Evolutionary conservation across 805 yeast species (phyloP), one percentile per base, ranked within the genome.

Genomic region (Zygotorulaspora sp.): DNA sequence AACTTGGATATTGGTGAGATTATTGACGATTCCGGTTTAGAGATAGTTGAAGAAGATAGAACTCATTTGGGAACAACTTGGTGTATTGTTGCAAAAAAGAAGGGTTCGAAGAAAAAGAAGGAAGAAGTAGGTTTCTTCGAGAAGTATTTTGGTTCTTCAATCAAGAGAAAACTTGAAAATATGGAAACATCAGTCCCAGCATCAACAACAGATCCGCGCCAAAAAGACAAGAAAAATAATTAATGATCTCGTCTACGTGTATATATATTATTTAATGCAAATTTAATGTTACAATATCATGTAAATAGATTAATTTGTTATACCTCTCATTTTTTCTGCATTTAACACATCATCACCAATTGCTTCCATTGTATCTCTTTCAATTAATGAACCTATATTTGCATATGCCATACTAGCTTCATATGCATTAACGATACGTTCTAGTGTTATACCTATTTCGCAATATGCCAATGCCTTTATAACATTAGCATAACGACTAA

Each of bases 31-130:
- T 80, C 95, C 5, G 95, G 95, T 0, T 68, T 92, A 39, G 89
- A 83, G 48, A 74, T 92, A 30, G 85, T 88, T 2, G 79, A 77
- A 49, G 90, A 85, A 53, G 77, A 76, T 45, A 70, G 95, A 47
- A 78, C 78, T 14, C 97, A 92, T 64, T 72, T 92, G 44, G 97
- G 97, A 14, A 84, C 97, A 1, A 87, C 96, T 4, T 89, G 92
- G 92, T 74, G 83, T 63, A 70, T 83, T 48, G 78, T 83, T 6
- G 83, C 87, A 29, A 84, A 84, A 63, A 70, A 73, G 48, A 81
- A 82, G n/a, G 82, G 78, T 38, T 90, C 83, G 55, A 68, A 73
- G 5, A 67, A 66, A 52, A 54, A 44, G 34, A 49, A 45, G 33
- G 70, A 65, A 20, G 80, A 74, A 45, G 52, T 74, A 44, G 68